Percentiles rank a stretch among this genome's conserved stretches.
Evolutionary conservation across 2,329 filamentous ascomycete species (phyloP).

Genomic region (Stachybotrys echinatus): DNA sequence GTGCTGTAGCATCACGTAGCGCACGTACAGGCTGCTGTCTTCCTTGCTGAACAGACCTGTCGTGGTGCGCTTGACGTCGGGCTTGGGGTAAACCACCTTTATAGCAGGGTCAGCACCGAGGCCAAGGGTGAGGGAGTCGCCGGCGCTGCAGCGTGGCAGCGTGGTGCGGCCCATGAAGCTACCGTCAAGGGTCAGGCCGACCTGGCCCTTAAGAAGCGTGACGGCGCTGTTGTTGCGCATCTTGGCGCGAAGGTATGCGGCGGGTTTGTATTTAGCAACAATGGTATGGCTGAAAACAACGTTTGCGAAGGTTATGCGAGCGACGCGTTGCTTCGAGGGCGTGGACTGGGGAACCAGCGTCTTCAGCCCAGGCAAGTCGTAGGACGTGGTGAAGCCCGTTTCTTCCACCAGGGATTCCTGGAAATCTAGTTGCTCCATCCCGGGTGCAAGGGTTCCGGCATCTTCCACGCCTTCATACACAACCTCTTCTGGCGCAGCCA

Average conservation of each 20-base stretch:
- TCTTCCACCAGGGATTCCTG: slow-evolving; percentile 51
- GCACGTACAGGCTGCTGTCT: slow-evolving; percentile 43
- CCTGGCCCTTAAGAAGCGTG: slow-evolving; percentile 48
- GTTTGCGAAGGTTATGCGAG: slow-evolving; percentile 43
- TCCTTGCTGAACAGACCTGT: slow-evolving; percentile 50
- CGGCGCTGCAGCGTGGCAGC: slow-evolving; percentile 50
- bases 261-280: slow-evolving; percentile 55
- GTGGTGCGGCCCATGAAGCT: slow-evolving; percentile 53
- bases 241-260: slow-evolving; percentile 54
- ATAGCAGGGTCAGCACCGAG: slow-evolving; percentile 58
- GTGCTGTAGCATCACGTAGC: slow-evolving; percentile 45
- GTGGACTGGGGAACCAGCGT: slow-evolving; percentile 47
- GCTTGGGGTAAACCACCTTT: slow-evolving; percentile 48
- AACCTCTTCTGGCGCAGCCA: neutral
- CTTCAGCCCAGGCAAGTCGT: slow-evolving; percentile 54
- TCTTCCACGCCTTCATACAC: slow-evolving; percentile 12
- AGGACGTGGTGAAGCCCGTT: slow-evolving; percentile 54
- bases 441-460: slow-evolving; percentile 26
- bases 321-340: slow-evolving; percentile 54
- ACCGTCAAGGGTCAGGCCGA: slow-evolving; percentile 58
- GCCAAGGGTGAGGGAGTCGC: slow-evolving; percentile 46
- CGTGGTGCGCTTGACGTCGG: slow-evolving; percentile 45
- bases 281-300: slow-evolving; percentile 52
- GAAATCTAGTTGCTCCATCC: slow-evolving; percentile 24
- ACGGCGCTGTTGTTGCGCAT: slow-evolving; percentile 51